Base-by-base conservation (phyloP, 495 filamentous ascomycete species). In the Daldinia loculata region DNA sequence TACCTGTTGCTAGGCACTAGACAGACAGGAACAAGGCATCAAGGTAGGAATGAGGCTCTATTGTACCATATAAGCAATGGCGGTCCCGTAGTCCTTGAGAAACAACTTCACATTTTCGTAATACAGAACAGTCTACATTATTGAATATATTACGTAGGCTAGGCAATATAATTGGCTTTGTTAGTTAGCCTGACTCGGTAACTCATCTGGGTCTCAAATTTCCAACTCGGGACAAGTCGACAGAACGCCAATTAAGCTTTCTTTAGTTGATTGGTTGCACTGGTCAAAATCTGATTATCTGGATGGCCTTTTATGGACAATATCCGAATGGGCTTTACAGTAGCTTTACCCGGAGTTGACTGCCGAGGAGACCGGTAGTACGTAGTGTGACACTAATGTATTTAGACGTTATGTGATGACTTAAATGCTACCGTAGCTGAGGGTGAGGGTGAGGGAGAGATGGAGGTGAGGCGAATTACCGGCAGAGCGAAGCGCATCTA, bases 261-360 rank as follows among this genome's bases (percentile, higher is more conserved):
- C 53, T 15, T 5, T 8, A 12, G 50, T 41, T 66, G 41, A 69
- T 72, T 72, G 70, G 56, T 14, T 17, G 15, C 15, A n/a, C 43
- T 48, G 36, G 22, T 55, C 36, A 8, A 30, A 58, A 69, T 41
- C 41, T 61, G 65, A 50, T 57, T 52, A 69, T 41, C 41, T 61
- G 65, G 56, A 61, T 52, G 61, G 19, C 56, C 48, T 38, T 52
- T 65, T 45, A 22, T 57, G 70, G 48, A 24, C 43, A 72, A 62
- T 65, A 61, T 68, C 70, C 56, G 51, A 69, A 50, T 66, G 56
- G 65, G 50, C 45, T 68, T 50, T 65, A 30, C 51, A 58, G 19
- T 69, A 65, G 61, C 66, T 73, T 69, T 73, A 66, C 50, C 70
- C 70, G 70, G 70, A 73, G 66, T 53, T 26, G 65, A 73, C 56